These are phyloP conservation scores for Lyophyllum atratum DNA, from an alignment of 768 basidiomycete genomes.

Conservation along the genomic window DNA sequence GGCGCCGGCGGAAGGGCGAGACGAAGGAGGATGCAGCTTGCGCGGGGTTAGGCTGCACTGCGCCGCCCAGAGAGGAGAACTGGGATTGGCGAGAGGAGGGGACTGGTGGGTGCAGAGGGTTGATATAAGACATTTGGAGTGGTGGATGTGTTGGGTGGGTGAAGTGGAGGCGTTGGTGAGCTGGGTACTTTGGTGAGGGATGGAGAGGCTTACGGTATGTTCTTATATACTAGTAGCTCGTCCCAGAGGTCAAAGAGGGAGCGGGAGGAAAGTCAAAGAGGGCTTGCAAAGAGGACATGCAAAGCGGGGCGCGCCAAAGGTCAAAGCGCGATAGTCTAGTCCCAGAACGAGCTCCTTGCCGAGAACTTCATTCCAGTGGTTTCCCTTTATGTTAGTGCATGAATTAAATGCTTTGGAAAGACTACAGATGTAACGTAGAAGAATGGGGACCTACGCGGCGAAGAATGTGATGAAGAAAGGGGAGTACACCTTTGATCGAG, in stretches of 20 bases:
- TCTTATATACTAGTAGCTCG: neutral
- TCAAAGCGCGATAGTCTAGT: neutral
- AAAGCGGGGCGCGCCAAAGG: neutral
- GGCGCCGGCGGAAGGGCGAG: constrained; percentile 33
- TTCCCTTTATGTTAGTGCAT: neutral
- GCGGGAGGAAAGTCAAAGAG: neutral
- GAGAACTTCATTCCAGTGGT: neutral
- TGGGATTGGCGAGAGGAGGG: constrained; percentile 24
- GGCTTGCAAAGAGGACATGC: too few species aligned
- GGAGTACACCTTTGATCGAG: neutral
- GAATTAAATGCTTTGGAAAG: neutral
- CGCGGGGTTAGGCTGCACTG: constrained; percentile 15
- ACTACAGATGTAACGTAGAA: neutral
- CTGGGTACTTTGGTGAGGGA: neutral
- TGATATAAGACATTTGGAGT: constrained; percentile 42
- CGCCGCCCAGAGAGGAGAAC: constrained; percentile 30
- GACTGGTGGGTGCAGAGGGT: constrained; percentile 47
- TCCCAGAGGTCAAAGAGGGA: neutral
- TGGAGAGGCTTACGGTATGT: neutral
- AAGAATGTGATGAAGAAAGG: neutral
- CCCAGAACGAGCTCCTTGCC: neutral
- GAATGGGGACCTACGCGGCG: neutral
- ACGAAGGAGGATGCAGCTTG: constrained; percentile 22
- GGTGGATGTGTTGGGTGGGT: neutral
- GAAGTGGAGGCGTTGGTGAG: neutral